phyloP scores from a whole-genome alignment of 179 eudicot genomes.

The Spinacia oleracea region DNA sequence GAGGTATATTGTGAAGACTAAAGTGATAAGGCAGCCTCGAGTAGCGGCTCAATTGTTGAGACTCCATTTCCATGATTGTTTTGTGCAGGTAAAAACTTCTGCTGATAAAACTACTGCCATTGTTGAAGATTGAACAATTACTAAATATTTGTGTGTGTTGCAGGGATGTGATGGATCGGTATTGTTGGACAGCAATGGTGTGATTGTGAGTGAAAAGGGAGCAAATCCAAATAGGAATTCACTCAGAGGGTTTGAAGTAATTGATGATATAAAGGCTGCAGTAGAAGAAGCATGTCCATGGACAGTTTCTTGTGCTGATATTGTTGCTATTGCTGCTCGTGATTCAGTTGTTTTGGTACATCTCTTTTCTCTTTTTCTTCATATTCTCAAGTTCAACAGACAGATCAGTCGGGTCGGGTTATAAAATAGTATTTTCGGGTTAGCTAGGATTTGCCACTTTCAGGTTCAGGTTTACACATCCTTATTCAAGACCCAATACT shows the following conservation, averaged over 20 bases:
- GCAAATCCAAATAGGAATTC: conserved; percentile 66
- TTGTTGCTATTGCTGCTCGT: conserved; percentile 67
- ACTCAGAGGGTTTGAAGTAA: conserved; percentile 56
- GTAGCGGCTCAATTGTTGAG: conserved; percentile 70
- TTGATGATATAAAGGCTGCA: conserved; percentile 54
- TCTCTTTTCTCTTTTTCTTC: not conserved
- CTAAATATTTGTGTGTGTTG: not conserved
- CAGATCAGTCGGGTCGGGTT: too few species aligned
- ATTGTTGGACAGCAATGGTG: conserved; percentile 48
- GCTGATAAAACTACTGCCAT: not conserved
- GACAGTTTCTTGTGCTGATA: conserved; percentile 75
- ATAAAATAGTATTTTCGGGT: too few species aligned
- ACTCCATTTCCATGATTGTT: conserved; percentile 79
- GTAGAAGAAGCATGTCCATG: conserved; percentile 63
- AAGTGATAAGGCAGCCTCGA: conserved; percentile 55
- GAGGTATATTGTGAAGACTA: conserved; percentile 45
- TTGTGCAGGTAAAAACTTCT: conserved; percentile 58
- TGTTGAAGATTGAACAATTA: not conserved
- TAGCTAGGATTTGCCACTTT: too few species aligned
- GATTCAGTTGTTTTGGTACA: conserved; percentile 59
- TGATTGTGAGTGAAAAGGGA: conserved; percentile 55
- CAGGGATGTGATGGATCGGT: conserved; percentile 84
- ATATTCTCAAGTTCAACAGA: not conserved
- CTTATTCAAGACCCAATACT: too few species aligned
- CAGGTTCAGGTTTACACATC: too few species aligned